phyloP scores from a whole-genome alignment of 2,329 filamentous ascomycete genomes.

The Xylaria sp. region DNA sequence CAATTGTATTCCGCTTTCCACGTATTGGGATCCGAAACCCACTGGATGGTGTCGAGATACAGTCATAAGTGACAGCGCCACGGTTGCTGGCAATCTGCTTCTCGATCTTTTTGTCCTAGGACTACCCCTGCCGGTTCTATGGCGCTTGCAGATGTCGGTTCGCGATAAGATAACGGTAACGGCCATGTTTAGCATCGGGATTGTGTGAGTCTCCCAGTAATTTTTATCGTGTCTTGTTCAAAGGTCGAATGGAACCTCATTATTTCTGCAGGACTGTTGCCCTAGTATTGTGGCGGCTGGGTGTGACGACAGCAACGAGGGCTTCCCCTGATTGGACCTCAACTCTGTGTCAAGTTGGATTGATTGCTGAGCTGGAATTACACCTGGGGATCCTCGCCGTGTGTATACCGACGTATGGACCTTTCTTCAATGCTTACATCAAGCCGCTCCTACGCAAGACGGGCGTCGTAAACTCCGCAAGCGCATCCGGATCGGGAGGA shows the following conservation, averaged over 20 bases:
- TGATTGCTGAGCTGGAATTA: constrained; percentile 53
- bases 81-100: constrained; percentile 44
- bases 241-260: not conserved
- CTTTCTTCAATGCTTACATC: constrained; percentile 47
- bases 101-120: constrained; percentile 52
- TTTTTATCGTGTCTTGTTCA: not conserved
- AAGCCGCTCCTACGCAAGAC: constrained; percentile 17
- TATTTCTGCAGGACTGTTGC: constrained; percentile 48
- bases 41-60: constrained; percentile 53
- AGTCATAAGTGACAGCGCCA: constrained; percentile 39
- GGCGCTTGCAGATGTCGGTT: constrained; percentile 54
- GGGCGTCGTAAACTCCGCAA: not conserved
- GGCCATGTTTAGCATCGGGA: constrained; percentile 49
- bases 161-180: constrained; percentile 51
- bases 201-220: constrained; percentile 42
- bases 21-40: constrained; percentile 48
- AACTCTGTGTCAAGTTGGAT: constrained; percentile 48
- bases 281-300: constrained; percentile 53
- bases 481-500: not conserved
- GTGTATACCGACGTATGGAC: constrained; percentile 56
- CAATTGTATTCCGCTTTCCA: constrained; percentile 48
- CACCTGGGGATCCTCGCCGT: constrained; percentile 55
- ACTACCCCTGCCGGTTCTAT: constrained; percentile 56
- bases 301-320: constrained; percentile 43
- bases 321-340: constrained; percentile 38